A percentile compares a stretch with the other conserved stretches of the same genome.
These are phyloP conservation scores for Pseudofabraea citricarpa DNA, from an alignment of 2,329 filamentous ascomycete species.

Conservation along the genomic window DNA sequence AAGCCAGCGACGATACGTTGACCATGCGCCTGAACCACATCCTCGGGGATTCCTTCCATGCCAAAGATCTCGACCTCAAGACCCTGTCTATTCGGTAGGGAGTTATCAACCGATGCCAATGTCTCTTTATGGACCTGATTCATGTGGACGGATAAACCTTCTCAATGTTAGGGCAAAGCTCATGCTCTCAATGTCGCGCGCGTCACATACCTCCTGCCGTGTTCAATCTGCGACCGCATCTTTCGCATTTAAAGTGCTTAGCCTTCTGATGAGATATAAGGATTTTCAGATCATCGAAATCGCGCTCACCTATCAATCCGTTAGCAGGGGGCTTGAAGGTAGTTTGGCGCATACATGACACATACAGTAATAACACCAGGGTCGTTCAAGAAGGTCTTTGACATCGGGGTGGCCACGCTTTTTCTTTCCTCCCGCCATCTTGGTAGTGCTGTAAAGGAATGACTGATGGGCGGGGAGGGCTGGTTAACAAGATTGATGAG, in stretches of 20 bases:
- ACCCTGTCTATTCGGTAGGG: conserved; percentile 77
- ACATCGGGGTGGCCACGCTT: conserved; percentile 81
- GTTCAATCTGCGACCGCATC: conserved; percentile 82
- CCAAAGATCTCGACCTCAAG: conserved; percentile 96
- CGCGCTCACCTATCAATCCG: conserved; percentile 65
- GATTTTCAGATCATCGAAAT: conserved; percentile 96
- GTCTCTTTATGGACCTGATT: conserved; percentile 98
- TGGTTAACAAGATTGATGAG: not conserved
- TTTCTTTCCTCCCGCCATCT: conserved; percentile 79
- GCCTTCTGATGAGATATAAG: conserved; percentile 96
- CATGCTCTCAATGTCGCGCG: conserved; percentile 2
- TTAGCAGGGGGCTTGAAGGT: conserved; percentile 12
- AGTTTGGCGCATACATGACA: conserved; percentile 5
- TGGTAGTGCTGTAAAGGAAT: no score
- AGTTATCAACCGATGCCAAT: conserved; percentile 83
- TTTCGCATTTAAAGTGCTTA: conserved; percentile 98
- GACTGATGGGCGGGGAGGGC: not conserved
- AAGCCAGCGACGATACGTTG: conserved; percentile 82
- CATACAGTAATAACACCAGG: conserved; percentile 97
- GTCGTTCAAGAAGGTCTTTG: conserved; percentile 79
- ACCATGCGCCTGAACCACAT: conserved; percentile 77
- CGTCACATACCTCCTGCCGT: conserved; percentile 77
- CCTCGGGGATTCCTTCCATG: conserved; percentile 93
- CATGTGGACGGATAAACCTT: conserved; percentile 93
- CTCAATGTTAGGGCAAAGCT: conserved; percentile 12